phyloP scores from a whole-genome alignment of 495 filamentous ascomycete species.

The Zalerion maritima region DNA sequence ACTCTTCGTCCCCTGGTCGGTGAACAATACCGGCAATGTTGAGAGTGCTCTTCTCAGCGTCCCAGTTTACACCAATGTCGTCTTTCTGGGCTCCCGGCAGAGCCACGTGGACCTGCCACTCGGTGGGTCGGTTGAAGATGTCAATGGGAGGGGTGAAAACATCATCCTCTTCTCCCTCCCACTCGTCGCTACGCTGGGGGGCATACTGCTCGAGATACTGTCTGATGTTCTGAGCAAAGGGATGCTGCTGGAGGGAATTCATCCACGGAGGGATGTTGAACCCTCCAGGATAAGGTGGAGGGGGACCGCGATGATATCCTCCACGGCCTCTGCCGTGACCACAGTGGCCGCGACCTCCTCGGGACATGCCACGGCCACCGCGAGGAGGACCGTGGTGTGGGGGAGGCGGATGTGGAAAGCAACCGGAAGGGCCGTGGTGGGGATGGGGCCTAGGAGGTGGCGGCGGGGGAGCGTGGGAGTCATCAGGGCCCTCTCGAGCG shows the following conservation, averaged over 20 bases:
- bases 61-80: slow-evolving; percentile 63
- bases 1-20: slow-evolving; percentile 54
- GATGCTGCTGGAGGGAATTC: slow-evolving; percentile 21
- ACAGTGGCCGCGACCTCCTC: slow-evolving; percentile 7
- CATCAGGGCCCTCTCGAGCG: slow-evolving; percentile 7
- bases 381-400: slow-evolving; percentile 7
- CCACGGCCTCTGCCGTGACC: slow-evolving; percentile 8
- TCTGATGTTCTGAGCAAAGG: slow-evolving; percentile 26
- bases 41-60: slow-evolving; percentile 48
- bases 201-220: slow-evolving; percentile 20
- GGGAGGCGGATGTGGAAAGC: not conserved
- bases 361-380: slow-evolving; percentile 4
- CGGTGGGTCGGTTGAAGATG: slow-evolving; percentile 50
- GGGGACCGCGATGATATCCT: slow-evolving; percentile 8
- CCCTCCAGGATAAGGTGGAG: slow-evolving; percentile 7
- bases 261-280: slow-evolving; percentile 29
- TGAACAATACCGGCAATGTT: slow-evolving; percentile 56
- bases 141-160: slow-evolving; percentile 55
- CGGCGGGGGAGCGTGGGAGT: slow-evolving; percentile 10
- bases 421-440: slow-evolving; percentile 14
- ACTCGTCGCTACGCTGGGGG: slow-evolving; percentile 12
- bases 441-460: slow-evolving; percentile 10
- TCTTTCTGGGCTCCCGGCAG: slow-evolving; percentile 65
- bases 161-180: slow-evolving; percentile 6
- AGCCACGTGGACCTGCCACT: slow-evolving; percentile 55